Evolutionary conservation across 768 basidiomycete species (phyloP).

Genomic region (Cystobasidium onofrii): DNA sequence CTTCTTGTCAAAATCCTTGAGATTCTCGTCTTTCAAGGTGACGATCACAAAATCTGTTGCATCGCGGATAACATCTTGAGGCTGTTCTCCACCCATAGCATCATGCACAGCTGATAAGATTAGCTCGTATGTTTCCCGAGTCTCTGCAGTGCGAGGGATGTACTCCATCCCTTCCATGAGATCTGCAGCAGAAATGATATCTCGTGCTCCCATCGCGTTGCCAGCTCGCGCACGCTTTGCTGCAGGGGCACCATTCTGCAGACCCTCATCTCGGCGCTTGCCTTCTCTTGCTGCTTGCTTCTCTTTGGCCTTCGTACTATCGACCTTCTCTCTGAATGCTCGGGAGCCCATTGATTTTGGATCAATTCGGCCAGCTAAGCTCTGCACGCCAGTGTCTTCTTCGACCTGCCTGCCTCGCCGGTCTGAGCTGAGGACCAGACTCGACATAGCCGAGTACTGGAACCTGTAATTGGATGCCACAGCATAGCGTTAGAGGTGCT

Average conservation of each 20-base stretch:
- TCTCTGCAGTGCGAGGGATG: constrained; percentile 86
- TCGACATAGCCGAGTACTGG: constrained; percentile 93
- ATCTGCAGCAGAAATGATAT: constrained; percentile 89
- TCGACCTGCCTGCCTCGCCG: constrained; percentile 56
- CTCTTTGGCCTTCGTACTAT: constrained; percentile 88
- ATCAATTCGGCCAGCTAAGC: constrained; percentile 83
- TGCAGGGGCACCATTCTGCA: neutral
- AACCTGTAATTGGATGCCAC: constrained; percentile 9
- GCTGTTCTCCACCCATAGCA: constrained; percentile 73
- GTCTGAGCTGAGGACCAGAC: constrained; percentile 81
- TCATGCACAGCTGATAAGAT: constrained; percentile 75
- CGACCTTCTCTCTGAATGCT: constrained; percentile 68
- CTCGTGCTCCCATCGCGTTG: constrained; percentile 58
- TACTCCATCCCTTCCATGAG: constrained; percentile 88
- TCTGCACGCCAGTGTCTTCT: constrained; percentile 90
- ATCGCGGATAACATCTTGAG: constrained; percentile 87
- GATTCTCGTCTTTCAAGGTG: constrained; percentile 65
- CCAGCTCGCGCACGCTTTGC: constrained; percentile 44
- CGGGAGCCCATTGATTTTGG: constrained; percentile 87
- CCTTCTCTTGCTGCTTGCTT: constrained; percentile 50
- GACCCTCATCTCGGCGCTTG: constrained; percentile 20
- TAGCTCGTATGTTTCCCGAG: constrained; percentile 85
- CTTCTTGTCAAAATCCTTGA: constrained; percentile 97
- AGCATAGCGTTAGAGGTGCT: neutral
- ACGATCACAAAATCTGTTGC: constrained; percentile 90